These are phyloP conservation scores for Rhodotorula taiwanensis DNA, from an alignment of 768 basidiomycete species.

Conservation along the genomic window DNA sequence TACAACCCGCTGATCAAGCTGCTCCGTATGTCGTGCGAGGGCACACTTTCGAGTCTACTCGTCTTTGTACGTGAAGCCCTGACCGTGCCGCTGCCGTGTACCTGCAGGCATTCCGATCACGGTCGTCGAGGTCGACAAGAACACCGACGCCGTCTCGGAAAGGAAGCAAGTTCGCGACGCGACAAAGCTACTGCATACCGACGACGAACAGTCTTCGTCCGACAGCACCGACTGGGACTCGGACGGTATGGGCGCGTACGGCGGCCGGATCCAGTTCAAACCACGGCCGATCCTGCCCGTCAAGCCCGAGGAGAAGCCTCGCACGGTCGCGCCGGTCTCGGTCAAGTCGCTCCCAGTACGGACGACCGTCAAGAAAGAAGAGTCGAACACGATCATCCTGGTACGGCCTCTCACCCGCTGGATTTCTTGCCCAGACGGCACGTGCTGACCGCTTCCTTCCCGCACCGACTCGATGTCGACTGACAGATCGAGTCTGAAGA, in stretches of 20 bases:
- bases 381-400: background rate
- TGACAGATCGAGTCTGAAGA: too few species aligned
- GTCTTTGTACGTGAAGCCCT: background rate
- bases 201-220: background rate
- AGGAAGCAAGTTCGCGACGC: background rate
- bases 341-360: too few species aligned
- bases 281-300: background rate
- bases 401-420: too few species aligned
- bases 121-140: background rate
- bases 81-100: too few species aligned
- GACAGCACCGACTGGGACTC: conserved; percentile 9
- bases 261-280: background rate
- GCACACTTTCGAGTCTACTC: too few species aligned
- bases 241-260: conserved; percentile 15
- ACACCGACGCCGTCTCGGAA: background rate
- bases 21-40: conserved; percentile 7
- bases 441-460: too few species aligned
- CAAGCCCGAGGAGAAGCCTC: background rate
- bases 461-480: too few species aligned
- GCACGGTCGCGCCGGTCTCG: too few species aligned
- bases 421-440: too few species aligned
- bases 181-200: background rate
- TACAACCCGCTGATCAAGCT: conserved; percentile 26
- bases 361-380: background rate
- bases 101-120: conserved; percentile 17